phyloP scores from a whole-genome alignment of 139 green algal genomes.

The Asterochloris erici region DNA sequence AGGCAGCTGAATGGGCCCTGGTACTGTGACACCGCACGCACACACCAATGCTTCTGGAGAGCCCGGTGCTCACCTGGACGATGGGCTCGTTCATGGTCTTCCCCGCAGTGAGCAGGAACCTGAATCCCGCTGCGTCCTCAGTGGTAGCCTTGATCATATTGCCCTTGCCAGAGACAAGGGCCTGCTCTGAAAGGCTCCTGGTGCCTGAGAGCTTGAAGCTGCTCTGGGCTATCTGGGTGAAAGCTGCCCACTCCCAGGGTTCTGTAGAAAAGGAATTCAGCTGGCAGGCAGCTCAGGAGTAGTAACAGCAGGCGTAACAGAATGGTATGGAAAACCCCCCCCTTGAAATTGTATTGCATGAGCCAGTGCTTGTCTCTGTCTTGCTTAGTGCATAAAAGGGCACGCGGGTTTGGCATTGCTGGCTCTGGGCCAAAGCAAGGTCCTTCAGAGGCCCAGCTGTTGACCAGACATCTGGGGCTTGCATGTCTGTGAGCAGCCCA shows the following conservation, averaged over 20 bases:
- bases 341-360: no score
- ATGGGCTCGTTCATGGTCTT: slow-evolving; percentile 85
- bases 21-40: background rate
- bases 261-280: background rate
- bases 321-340: no score
- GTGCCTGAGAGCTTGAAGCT: slow-evolving; percentile 55
- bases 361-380: no score
- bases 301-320: no score
- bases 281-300: no score
- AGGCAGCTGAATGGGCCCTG: background rate
- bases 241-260: slow-evolving; percentile 59
- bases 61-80: slow-evolving; percentile 51
- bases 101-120: slow-evolving; percentile 79
- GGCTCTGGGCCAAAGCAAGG: no score
- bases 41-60: background rate
- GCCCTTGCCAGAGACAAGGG: slow-evolving; percentile 24
- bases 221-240: slow-evolving; percentile 80
- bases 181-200: slow-evolving; percentile 44
- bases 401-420: no score
- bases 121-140: slow-evolving; percentile 34
- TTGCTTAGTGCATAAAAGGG: no score
- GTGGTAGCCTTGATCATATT: slow-evolving; percentile 27
- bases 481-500: no score
- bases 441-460: no score
- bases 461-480: no score